phyloP scores from a whole-genome alignment of 2,329 filamentous ascomycete genomes.

The Coniochaeta prunicola region DNA sequence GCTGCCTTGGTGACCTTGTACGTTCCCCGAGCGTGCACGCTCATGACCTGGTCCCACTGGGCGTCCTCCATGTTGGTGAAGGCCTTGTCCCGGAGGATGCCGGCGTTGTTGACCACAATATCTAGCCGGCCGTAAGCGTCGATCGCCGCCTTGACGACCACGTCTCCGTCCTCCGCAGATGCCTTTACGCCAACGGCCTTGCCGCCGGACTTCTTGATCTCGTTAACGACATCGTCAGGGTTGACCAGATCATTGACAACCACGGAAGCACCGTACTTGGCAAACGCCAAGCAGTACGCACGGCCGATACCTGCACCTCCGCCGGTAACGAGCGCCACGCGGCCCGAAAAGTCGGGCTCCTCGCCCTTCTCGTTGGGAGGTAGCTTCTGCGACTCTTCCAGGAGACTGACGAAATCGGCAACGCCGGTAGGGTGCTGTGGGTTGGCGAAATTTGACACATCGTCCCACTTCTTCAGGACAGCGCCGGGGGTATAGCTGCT shows the following conservation, averaged over 20 bases:
- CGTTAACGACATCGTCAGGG: conserved; percentile 82
- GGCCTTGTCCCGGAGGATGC: conserved; percentile 95
- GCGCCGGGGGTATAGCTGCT: conserved; percentile 81
- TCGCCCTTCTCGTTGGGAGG: conserved; percentile 64
- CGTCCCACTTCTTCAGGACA: conserved; percentile 81
- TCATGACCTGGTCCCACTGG: conserved; percentile 86
- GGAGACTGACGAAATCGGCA: conserved; percentile 79
- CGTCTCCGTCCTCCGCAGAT: conserved; percentile 86
- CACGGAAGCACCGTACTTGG: conserved; percentile 72
- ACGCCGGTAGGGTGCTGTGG: conserved; percentile 77
- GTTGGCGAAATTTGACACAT: conserved; percentile 78
- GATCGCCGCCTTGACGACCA: conserved; percentile 86
- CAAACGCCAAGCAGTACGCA: conserved; percentile 78
- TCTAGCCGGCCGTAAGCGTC: conserved; percentile 91
- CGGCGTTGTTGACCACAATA: conserved; percentile 95
- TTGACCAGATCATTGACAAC: conserved; percentile 96
- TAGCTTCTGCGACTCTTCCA: conserved; percentile 77
- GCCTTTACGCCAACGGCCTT: conserved; percentile 91
- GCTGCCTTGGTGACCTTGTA: conserved; percentile 97
- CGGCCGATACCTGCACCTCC: conserved; percentile 87
- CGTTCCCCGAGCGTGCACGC: conserved; percentile 87
- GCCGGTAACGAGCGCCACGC: conserved; percentile 81
- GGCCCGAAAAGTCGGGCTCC: conserved; percentile 73
- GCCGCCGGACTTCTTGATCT: conserved; percentile 85
- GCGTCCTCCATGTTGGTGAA: conserved; percentile 96